These are phyloP conservation scores for Dryadomyces quercivorus DNA, from an alignment of 2,329 filamentous ascomycete species.

Conservation along the genomic window DNA sequence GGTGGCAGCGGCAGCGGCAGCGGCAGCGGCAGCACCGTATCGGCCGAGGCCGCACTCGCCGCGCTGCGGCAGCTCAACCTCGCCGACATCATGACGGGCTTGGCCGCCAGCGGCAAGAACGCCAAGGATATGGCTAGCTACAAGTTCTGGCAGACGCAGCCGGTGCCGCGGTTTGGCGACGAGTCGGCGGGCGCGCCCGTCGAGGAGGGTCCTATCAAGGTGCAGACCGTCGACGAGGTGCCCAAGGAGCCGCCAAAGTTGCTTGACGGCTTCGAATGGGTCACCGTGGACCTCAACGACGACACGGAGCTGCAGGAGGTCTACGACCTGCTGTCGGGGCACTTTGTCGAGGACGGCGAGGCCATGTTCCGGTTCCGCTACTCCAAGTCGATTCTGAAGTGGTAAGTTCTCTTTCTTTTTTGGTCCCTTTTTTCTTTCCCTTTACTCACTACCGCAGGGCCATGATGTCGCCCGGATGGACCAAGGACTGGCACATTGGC, in stretches of 20 bases:
- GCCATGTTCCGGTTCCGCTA: conserved; percentile 98
- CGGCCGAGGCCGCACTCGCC: conserved; percentile 30
- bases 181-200: conserved; percentile 25
- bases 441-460: conserved; percentile 45
- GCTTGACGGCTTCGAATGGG: conserved; percentile 84
- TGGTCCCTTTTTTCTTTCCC: not conserved
- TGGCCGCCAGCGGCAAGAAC: conserved; percentile 73
- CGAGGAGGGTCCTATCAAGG: conserved; percentile 73
- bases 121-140: conserved; percentile 93
- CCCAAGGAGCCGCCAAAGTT: conserved; percentile 65
- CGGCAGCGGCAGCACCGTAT: conserved; percentile 16
- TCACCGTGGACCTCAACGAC: conserved; percentile 72
- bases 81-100: conserved; percentile 60
- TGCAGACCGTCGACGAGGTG: conserved; percentile 67
- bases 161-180: conserved; percentile 73
- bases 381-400: conserved; percentile 76
- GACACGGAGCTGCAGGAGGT: conserved; percentile 76
- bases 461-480: conserved; percentile 88
- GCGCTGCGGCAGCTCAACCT: conserved; percentile 52
- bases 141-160: conserved; percentile 98
- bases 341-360: conserved; percentile 96
- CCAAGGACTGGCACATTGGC: conserved; percentile 87
- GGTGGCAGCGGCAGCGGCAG: conserved; percentile 13
- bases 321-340: conserved; percentile 78
- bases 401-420: conserved; percentile 37